phyloP scores from a whole-genome alignment of 2,329 filamentous ascomycete species.

The Aspergillus pseudotamarii region DNA sequence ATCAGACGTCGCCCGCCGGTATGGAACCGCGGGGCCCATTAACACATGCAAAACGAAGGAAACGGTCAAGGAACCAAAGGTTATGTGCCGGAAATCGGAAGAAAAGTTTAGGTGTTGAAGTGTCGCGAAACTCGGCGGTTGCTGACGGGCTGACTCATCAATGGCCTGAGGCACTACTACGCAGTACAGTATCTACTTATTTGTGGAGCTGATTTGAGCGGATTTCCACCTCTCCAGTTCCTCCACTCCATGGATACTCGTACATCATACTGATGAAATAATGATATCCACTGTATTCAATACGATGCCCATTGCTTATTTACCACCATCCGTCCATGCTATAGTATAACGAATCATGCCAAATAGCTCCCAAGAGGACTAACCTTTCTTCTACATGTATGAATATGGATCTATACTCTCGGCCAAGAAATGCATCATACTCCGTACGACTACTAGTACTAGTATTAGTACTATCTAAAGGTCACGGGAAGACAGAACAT shows the following conservation, averaged over 20 bases:
- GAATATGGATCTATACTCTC: not conserved
- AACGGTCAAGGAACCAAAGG: constrained; percentile 26
- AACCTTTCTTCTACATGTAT: not conserved
- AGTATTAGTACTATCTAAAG: not conserved
- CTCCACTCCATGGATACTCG: too few species aligned
- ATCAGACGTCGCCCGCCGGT: constrained; percentile 27
- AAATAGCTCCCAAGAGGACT: not conserved
- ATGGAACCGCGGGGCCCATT: constrained; percentile 30
- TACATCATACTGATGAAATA: too few species aligned
- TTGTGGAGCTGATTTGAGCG: too few species aligned
- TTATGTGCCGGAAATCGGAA: constrained; percentile 44
- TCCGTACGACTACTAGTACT: too few species aligned
- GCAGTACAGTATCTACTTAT: too few species aligned
- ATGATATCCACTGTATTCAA: too few species aligned
- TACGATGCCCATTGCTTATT: too few species aligned
- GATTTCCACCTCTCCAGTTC: too few species aligned
- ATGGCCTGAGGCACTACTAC: not conserved
- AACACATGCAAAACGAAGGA: constrained; percentile 25
- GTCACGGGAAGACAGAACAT: not conserved
- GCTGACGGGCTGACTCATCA: constrained; percentile 18
- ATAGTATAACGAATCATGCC: not conserved
- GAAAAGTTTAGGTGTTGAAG: constrained; percentile 27
- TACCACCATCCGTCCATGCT: too few species aligned
- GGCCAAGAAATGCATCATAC: not conserved
- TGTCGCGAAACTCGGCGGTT: constrained; percentile 34